These are phyloP conservation scores for Chamaecyparis obtusa DNA, from an alignment of 75 land plant species.

Conservation along the genomic window DNA sequence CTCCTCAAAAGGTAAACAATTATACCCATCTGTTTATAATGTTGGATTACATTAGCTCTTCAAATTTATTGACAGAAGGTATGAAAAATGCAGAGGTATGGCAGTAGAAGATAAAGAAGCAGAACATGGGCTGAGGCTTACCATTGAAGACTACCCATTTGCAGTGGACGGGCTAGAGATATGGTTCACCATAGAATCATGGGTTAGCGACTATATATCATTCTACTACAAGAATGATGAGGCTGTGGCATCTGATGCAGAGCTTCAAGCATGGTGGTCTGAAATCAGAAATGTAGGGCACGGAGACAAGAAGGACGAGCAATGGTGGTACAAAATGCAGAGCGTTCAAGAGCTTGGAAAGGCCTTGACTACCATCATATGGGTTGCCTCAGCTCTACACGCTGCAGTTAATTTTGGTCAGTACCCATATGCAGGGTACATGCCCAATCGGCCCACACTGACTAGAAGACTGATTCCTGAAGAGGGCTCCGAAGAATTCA, in stretches of 20 bases:
- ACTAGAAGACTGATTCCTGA: conserved; percentile 28
- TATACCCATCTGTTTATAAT: conserved; percentile 18
- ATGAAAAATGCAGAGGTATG: conserved; percentile 47
- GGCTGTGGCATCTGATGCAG: conserved; percentile 34
- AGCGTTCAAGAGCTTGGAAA: conserved; percentile 31
- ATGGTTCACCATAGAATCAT: conserved; percentile 60
- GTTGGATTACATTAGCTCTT: conserved; percentile 18
- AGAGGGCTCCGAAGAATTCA: conserved; percentile 21
- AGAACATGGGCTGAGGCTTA: conserved; percentile 29
- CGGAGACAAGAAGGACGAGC: conserved; percentile 64
- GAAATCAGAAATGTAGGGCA: conserved; percentile 61
- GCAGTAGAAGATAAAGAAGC: conserved; percentile 41
- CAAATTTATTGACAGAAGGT: background rate
- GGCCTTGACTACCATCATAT: conserved; percentile 44
- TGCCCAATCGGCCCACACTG: conserved; percentile 42
- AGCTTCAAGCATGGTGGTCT: conserved; percentile 76
- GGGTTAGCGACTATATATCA: conserved; percentile 57
- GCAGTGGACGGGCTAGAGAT: conserved; percentile 81
- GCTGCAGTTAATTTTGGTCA: conserved; percentile 62
- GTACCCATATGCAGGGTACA: conserved; percentile 43
- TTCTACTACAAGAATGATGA: conserved; percentile 50
- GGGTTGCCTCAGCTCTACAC: conserved; percentile 68
- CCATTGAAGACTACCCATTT: conserved; percentile 74
- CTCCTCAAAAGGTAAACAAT: conserved; percentile 44
- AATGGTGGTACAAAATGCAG: conserved; percentile 59